Base-by-base conservation (phyloP, 129 eudicot species). In the Arctium minus region DNA sequence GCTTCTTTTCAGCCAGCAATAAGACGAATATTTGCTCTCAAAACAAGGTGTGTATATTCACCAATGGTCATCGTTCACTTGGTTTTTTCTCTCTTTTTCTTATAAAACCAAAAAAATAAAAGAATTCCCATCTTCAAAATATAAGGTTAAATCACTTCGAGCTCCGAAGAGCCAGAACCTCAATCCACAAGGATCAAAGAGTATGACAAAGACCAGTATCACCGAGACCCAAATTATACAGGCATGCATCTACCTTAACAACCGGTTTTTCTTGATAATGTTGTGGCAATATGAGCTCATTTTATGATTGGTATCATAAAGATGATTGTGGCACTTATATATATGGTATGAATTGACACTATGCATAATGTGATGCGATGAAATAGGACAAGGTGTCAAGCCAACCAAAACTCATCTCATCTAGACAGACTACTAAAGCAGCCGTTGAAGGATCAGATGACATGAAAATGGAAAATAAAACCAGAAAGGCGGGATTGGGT, bases 1-100 rank as follows among this genome's bases (percentile, higher is more conserved):
- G 10, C 60, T 80, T 73, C 80, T 77, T 87, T 85, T 83, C 90
- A 92, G 97, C 88, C 62, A 67, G 81, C 77, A 86, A 75, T 83
- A 89, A 91, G 65, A 32, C 38, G n/a, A 72, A 81, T 30, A 39
- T 46, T 8, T 60, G 81, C 74, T n/a, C 86, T 44, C 86, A 32
- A 81, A 81, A 74, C 81, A 91, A 82, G 91, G 96, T 91, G 78
- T 70, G 84, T 73, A 22, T 48, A 17, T 73, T 80, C 70, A 78
- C 70, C 79, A n/a, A 46, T 37, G 70, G 37, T 70, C 72, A 27
- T 68, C 31, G 6, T 76, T 56, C 31, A 74, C 29, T 29, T 38
- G 38, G 32, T 27, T 48, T 30, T 32, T 35, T 68, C 29, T 40
- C 17, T 13, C 62, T 38, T 83, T 56, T 81, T 39, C 39, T 81